Conservation (phyloP, 768 basidiomycete genomes). For the Lentinula edodes region DNA sequence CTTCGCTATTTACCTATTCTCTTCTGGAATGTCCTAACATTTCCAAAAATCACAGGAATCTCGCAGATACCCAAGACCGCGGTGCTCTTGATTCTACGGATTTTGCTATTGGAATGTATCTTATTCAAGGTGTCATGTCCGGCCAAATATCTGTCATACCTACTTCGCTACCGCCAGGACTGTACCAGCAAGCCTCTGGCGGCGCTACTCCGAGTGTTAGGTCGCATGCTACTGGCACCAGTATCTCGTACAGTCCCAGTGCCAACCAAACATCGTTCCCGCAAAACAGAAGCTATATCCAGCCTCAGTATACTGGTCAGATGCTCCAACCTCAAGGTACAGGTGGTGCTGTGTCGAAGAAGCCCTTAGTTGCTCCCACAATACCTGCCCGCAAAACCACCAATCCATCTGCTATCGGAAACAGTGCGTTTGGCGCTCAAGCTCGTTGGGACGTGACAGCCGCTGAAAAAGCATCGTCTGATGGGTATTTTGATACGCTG, state of each 20-base stretch:
- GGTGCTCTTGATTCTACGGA: constrained; percentile 86
- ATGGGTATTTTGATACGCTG: constrained; percentile 76
- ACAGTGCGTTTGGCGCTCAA: constrained; percentile 18
- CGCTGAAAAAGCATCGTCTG: constrained; percentile 70
- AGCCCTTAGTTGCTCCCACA: constrained; percentile 17
- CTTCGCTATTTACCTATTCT: constrained; percentile 14
- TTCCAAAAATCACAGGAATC: constrained; percentile 50
- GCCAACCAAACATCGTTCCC: constrained; percentile 32
- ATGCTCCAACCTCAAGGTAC: constrained; percentile 46
- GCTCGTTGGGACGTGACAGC: constrained; percentile 79
- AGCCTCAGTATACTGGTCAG: constrained; percentile 65
- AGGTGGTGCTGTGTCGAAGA: constrained; percentile 21
- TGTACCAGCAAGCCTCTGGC: constrained; percentile 79
- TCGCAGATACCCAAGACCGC: constrained; percentile 93
- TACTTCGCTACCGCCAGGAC: constrained; percentile 65
- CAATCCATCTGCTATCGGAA: constrained; percentile 20
- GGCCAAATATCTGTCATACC: constrained; percentile 70
- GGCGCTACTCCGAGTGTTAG: constrained; percentile 25
- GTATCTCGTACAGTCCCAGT: constrained; percentile 57
- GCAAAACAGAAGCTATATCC: constrained; percentile 31
- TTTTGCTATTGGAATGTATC: constrained; percentile 94
- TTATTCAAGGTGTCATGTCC: constrained; percentile 92
- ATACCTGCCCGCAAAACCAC: constrained; percentile 34
- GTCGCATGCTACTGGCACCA: constrained; percentile 57
- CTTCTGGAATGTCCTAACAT: neutral